Evolutionary conservation across 2,329 filamentous ascomycete genomes (phyloP).

Genomic region (Plenodomus tracheiphilus): DNA sequence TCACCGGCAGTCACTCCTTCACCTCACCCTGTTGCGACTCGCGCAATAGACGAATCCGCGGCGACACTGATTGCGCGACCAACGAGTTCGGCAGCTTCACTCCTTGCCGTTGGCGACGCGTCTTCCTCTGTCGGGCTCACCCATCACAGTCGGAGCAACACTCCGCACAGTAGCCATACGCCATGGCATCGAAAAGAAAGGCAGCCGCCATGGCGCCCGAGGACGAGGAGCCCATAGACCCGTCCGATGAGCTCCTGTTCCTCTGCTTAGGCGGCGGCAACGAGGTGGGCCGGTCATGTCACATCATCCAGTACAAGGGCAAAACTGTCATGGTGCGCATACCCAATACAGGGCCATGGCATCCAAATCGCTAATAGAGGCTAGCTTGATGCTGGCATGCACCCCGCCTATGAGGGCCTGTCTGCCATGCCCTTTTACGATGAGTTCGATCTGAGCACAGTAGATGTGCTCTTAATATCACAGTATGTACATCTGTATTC

Average conservation of each 20-base stretch:
- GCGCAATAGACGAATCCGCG: too few relatives aligned
- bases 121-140: background rate
- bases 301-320: conserved; percentile 98
- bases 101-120: conserved; percentile 1
- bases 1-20: background rate
- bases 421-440: conserved; percentile 96
- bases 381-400: conserved; percentile 94
- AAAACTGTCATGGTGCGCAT: conserved; percentile 93
- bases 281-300: conserved; percentile 94
- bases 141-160: background rate
- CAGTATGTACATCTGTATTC: conserved; percentile 72
- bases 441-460: conserved; percentile 95
- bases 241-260: conserved; percentile 92
- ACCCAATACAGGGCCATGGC: background rate
- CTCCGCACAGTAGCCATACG: background rate
- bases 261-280: conserved; percentile 93
- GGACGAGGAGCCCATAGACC: conserved; percentile 85
- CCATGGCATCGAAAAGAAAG: conserved; percentile 94
- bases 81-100: background rate
- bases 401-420: conserved; percentile 93
- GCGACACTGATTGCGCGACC: background rate
- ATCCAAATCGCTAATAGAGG: conserved; percentile 22
- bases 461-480: conserved; percentile 96
- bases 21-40: background rate
- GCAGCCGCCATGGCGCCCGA: conserved; percentile 75